Percentiles rank a stretch among this genome's conserved stretches.
These are phyloP conservation scores for Puccinia triticina DNA, from an alignment of 1,284 basidiomycete genomes.

Conservation along the genomic window DNA sequence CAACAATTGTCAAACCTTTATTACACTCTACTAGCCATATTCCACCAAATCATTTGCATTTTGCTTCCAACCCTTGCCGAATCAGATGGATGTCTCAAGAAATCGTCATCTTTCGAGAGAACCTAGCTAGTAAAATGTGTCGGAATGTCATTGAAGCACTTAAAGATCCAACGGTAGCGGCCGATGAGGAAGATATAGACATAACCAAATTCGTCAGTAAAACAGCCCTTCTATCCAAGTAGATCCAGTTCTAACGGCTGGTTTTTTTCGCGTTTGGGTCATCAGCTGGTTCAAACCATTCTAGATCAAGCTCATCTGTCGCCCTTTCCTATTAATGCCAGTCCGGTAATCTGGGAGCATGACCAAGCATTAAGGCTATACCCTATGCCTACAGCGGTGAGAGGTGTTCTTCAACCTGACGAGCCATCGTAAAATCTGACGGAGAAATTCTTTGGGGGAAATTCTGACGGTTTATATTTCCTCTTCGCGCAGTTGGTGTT, in stretches of 20 bases:
- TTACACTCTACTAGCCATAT: slow-evolving; percentile 33
- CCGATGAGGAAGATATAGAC: slow-evolving; percentile 53
- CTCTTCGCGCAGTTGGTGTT: slow-evolving; percentile 72
- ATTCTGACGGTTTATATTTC: not conserved
- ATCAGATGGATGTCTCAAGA: slow-evolving; percentile 95
- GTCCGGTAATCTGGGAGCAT: slow-evolving; percentile 85
- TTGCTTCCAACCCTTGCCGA: slow-evolving; percentile 89
- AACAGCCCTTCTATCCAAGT: not conserved
- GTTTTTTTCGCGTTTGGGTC: not conserved
- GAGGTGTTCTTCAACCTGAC: slow-evolving; percentile 55
- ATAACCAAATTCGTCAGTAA: slow-evolving; percentile 57
- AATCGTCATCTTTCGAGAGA: slow-evolving; percentile 89
- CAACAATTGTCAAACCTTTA: slow-evolving; percentile 37
- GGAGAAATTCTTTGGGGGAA: not conserved
- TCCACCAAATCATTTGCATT: slow-evolving; percentile 66
- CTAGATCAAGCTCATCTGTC: slow-evolving; percentile 72
- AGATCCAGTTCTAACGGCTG: not conserved
- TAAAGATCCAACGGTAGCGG: slow-evolving; percentile 56
- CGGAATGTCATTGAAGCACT: slow-evolving; percentile 72
- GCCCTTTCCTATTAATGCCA: slow-evolving; percentile 72
- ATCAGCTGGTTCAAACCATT: slow-evolving; percentile 85
- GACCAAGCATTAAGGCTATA: slow-evolving; percentile 92
- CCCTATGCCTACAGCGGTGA: slow-evolving; percentile 86
- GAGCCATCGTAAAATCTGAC: not conserved
- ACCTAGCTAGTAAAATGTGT: slow-evolving; percentile 90